Base-by-base conservation (phyloP, 2,329 filamentous ascomycete genomes). In the Fusarium transvaalense region DNA sequence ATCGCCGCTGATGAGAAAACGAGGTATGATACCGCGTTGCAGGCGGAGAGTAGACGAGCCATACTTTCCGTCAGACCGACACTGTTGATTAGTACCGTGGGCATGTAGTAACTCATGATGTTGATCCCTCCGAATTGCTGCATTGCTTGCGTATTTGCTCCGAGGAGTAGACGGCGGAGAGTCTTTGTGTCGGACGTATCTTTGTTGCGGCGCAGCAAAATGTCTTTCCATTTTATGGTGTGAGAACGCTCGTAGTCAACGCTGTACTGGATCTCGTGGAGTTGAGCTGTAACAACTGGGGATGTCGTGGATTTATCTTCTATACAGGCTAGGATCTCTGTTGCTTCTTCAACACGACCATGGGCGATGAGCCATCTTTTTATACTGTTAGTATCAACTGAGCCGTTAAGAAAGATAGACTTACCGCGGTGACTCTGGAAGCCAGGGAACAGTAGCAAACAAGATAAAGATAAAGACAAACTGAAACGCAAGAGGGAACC, bases 41-140 rank as follows among this genome's bases (percentile, higher is more conserved):
- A 84, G 0, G 84, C 84, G 0, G 84, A 81, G 6, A 88, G 77
- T 0, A 87, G 75, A 6, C 85, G 80, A 1, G 85, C 82, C 66
- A 84, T 79, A 8, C 74, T 79, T 46, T 86, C 81, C 2, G 75
- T 75, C 7, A 87, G 77, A 1, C 83, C 83, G 2, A 87, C 84
- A 2, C 81, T 84, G 15, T 81, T 71, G 46, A 85, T 86, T 0
- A 87, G 74, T 0, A 87, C 82, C 0, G 81, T 83, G 0, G 84
- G 83, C 0, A 86, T 71, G 42, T 75, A 76, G 14, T 71, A 61
- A 13, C 31, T 52, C 46, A 73, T 66, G 10, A 62, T 61, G 5
- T 47, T 61, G 12, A 61, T 61, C 1, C 29, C 73, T 0, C 45
- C 46, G 13, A 76, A 66, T 10, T 77, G 72, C 12, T 77, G 74